These are phyloP conservation scores for Macadamia integrifolia DNA, from an alignment of 164 flowering plant genomes.

Conservation along the genomic window DNA sequence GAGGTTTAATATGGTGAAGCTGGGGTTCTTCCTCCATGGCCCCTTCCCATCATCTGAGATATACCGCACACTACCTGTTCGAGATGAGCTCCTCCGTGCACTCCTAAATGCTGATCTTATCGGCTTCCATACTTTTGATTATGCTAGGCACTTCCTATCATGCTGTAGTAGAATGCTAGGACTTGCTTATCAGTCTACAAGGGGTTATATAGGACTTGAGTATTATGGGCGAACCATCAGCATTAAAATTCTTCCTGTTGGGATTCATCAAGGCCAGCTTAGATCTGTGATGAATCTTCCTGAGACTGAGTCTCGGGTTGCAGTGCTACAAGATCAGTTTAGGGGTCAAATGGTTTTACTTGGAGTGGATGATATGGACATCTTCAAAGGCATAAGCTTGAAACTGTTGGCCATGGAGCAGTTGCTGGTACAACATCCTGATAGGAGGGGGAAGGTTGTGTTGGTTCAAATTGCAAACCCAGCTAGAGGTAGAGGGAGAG, in stretches of 20 bases:
- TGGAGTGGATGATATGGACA: conserved; percentile 72
- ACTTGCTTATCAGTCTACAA: conserved; percentile 50
- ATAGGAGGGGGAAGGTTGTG: conserved; percentile 46
- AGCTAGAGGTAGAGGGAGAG: conserved; percentile 56
- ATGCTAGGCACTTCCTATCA: conserved; percentile 65
- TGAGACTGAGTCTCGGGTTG: conserved; percentile 38
- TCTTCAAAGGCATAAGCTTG: conserved; percentile 59
- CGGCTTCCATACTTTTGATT: conserved; percentile 63
- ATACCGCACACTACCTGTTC: conserved; percentile 53
- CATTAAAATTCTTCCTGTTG: conserved; percentile 60
- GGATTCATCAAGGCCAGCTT: conserved; percentile 56
- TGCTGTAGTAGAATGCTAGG: conserved; percentile 71
- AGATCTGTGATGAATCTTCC: conserved; percentile 39
- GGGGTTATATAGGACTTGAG: conserved; percentile 60
- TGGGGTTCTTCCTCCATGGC: conserved; percentile 59
- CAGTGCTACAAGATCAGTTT: conserved; percentile 32
- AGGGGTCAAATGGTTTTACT: conserved; percentile 39
- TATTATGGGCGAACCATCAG: conserved; percentile 58
- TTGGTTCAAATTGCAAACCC: conserved; percentile 63
- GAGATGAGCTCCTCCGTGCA: conserved; percentile 51
- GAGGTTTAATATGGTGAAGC: conserved; percentile 49
- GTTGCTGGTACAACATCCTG: conserved; percentile 45
- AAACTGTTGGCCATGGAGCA: conserved; percentile 59
- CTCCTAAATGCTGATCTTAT: conserved; percentile 55
- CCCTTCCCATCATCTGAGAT: conserved; percentile 67